A percentile compares a stretch with the other conserved stretches of the same genome.
Evolutionary conservation across 352 stramenopile genomes (phyloP).

Genomic region (Phytophthora capsici): DNA sequence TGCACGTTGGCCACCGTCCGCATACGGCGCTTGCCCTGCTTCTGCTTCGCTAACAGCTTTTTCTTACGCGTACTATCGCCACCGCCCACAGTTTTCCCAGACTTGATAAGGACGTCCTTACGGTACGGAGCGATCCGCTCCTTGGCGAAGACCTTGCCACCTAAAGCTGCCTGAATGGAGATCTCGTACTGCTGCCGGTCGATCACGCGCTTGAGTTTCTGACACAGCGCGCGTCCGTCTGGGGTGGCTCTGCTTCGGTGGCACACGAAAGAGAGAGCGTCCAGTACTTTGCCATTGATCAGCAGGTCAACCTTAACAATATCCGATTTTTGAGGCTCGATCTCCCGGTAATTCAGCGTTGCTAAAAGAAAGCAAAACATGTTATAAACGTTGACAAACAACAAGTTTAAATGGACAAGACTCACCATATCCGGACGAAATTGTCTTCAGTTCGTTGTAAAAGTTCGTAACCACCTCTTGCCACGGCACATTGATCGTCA

Average conservation of each 20-base stretch:
- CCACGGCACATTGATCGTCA: conserved; percentile 97
- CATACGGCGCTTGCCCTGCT: conserved; percentile 98
- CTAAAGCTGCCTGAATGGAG: conserved; percentile 97
- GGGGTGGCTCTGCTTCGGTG: conserved; percentile 86
- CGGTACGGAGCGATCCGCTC: conserved; percentile 97
- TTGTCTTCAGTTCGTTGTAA: conserved; percentile 98
- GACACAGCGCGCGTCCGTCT: conserved; percentile 90
- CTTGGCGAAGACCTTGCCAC: conserved; percentile 96
- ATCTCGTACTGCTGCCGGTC: conserved; percentile 99
- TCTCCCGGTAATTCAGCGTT: conserved; percentile 95
- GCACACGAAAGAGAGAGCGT: conserved; percentile 98
- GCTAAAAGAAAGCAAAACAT: conserved; percentile 39
- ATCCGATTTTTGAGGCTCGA: conserved; percentile 91
- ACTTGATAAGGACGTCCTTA: conserved; percentile 97
- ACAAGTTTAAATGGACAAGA: not conserved
- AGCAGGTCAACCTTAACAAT: conserved; percentile 96
- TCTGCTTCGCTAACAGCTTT: conserved; percentile 99
- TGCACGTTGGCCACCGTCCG: conserved; percentile 97
- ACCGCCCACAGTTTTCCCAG: conserved; percentile 95
- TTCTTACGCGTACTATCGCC: conserved; percentile 98
- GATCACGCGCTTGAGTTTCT: conserved; percentile 97
- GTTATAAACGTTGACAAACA: not conserved
- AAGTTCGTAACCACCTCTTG: conserved; percentile 99
- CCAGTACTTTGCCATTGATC: conserved; percentile 95
- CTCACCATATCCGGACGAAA: conserved; percentile 95